Evolutionary conservation across 345 rosid species (phyloP), one percentile per base, ranked within the genome.

Genomic region (Pseudoturritis turrita): DNA sequence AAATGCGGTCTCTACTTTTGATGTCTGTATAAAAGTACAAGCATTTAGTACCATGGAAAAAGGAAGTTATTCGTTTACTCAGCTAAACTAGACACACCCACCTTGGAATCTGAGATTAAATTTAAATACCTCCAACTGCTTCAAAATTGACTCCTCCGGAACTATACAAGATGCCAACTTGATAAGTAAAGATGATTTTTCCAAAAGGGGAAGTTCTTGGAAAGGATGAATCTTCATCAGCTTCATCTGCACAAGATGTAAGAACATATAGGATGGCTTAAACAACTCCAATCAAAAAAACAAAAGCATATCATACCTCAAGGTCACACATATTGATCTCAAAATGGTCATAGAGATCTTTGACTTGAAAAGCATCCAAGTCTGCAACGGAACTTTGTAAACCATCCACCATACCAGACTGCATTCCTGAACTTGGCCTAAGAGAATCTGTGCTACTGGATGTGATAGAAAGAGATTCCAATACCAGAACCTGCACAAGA

Each of bases 121-220:
- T 55, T 77, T 73, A 25, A 45, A 51, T 87, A 93, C 98, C 98
- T 89, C 92, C 58, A 89, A 82, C 78, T 88, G 90, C 67, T 87
- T 82, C 62, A 86, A 68, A 47, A 72, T 70, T 60, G 89, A 68
- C 78, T 87, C 88, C 81, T 93, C 83, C 37, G 86, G 84, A 68
- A 93, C 81, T 58, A 84, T 69, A 74, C 94, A 86, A 62, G 77
- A 75, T 4, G 83, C 87, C 63, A 85, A 58, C 52, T 81, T 63
- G 66, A 83, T 54, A 26, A 72, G 77, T 43, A 86, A 76, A 65
- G 80, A 74, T 75, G 84, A 82, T 74, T 82, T 90, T 79, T 89
- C 91, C 74, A 90, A 36, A 62, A 90, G 65, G 61, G 71, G 23
- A 50, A 83, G 54, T 54, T 81, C 51, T 70, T 63, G 80, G 65